Evolutionary conservation across 1,139 yeast genomes (phyloP).

Genomic region (Diutina ranongensis): DNA sequence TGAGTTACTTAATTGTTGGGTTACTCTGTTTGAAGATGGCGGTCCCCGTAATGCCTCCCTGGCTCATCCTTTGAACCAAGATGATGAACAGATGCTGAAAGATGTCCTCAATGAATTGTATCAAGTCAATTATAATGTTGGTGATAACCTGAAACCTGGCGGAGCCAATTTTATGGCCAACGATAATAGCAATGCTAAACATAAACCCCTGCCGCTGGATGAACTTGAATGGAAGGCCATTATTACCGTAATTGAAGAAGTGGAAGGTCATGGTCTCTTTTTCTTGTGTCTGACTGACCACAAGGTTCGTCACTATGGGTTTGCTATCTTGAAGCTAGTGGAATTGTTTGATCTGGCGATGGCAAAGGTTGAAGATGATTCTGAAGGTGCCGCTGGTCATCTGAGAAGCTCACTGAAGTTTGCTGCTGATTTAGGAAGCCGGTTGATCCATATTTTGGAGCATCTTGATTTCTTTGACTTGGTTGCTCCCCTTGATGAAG

Average conservation of each 20-base stretch:
- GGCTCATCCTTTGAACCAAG: conserved; percentile 3
- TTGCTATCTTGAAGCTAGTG: conserved; percentile 61
- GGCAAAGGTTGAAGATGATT: conserved; percentile 32
- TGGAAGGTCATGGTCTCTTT: conserved; percentile 91
- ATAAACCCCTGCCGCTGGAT: conserved; percentile 29
- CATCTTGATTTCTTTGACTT: conserved; percentile 57
- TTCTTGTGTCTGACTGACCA: conserved; percentile 86
- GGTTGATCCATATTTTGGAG: conserved; percentile 71
- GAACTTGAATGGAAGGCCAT: conserved; percentile 70
- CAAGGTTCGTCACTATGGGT: conserved; percentile 59
- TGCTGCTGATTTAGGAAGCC: conserved; percentile 68
- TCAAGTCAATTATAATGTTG: conserved; percentile 30
- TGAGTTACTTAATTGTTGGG: conserved; percentile 73
- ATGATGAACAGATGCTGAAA: conserved; percentile 26
- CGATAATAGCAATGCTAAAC: conserved; percentile 12
- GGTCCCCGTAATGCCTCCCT: neutral
- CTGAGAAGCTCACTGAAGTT: conserved; percentile 56
- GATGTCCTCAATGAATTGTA: conserved; percentile 34
- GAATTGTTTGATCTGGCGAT: conserved; percentile 81
- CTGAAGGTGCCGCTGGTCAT: conserved; percentile 21
- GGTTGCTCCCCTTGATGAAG: conserved; percentile 45
- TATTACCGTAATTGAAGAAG: conserved; percentile 79
- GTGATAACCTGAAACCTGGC: conserved; percentile 16
- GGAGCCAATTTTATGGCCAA: conserved; percentile 10
- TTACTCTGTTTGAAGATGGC: conserved; percentile 36